Base-by-base conservation (phyloP, 768 basidiomycete species). In the Trametes cubensis region DNA sequence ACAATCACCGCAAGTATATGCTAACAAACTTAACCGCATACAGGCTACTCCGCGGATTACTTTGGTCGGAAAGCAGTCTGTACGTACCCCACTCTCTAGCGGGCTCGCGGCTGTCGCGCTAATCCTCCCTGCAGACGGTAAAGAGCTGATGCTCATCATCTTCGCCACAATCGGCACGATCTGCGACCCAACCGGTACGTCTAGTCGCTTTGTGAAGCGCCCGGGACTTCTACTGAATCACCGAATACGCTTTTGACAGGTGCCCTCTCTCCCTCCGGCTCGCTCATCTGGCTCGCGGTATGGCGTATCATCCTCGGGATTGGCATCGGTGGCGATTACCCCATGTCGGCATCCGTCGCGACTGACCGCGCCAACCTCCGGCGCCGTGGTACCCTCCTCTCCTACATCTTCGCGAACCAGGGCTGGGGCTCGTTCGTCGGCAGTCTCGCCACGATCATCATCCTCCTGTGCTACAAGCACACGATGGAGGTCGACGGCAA, bases 141-240 rank as follows among this genome's bases (percentile, higher is more conserved):
- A 90, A 70, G 90, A 92, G 68, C 81, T 92, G 54, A 88, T 91
- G 83, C 75, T 92, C 60, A 90, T 90, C 66, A 91, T 92, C 68
- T 63, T 91, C 53, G 89, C 87, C 0, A 92, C 90, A 2, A 89
- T 92, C 69, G 72, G 91, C 39, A 81, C 80, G 28, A 77, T 92
- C 59, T 83, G 85, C 2, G 83, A 80, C 15, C 90, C 90, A 0
- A 89, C 89, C 5, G 85, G 79, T 77, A 57, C 39, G 65, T 52
- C 5, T 11, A 10, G 34, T 34, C 2, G 10, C 34, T 34, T 34
- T 34, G 34, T 2, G 6, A 34, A 11, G 34, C 34, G 34, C 34
- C 34, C 34, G 11, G 11, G 10, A 34, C 6, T 10, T n/a, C n/a
- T n/a, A n/a, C n/a, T n/a, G n/a, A 28, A 11, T 4, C 11, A 34